Base-by-base conservation (phyloP, 495 filamentous ascomycete genomes). In the Trichoderma reesei region DNA sequence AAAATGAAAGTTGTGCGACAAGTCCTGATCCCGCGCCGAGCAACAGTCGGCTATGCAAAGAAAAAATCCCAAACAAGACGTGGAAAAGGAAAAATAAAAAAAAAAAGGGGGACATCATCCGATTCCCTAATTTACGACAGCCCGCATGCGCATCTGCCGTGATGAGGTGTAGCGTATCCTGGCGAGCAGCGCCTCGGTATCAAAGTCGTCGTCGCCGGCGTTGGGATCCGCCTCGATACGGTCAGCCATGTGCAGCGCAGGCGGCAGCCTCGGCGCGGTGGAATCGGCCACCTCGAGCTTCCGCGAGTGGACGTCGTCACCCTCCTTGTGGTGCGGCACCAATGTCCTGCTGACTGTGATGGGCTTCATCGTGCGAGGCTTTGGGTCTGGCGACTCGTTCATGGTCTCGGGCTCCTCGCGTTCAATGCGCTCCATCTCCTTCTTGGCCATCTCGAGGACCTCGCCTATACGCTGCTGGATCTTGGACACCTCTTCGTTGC, bases 401-500 rank as follows among this genome's bases (percentile, higher is more conserved):
- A 68, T 39, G 14, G 64, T 65, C 2, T 73, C 66, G 0, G 76
- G 71, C 9, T 72, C 72, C 62, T 78, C 77, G 1, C 68, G 67
- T 64, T 75, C 68, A 60, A 85, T 65, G 38, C 81, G 79, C 65
- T 85, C 86, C 16, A 86, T 78, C 64, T 90, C 77, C 48, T 76
- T 72, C 63, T 83, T 76, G 5, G 86, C 83, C 34, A 81, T 67
- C 61, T 84, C 84, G 65, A 83, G 80, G 13, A 86, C 82, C 68
- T 89, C 84, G 14, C 65, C 69, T 33, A 88, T 75, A 2, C 79
- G 75, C 62, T 77, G 75, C 69, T 87, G 84, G 51, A 91, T 88
- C 36, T 84, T 85, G 13, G 80, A 76, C 16, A 95, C 81, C 74
- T 96, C 90, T 26, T 82, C 79, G 18, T 76, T 79, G 73, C 92